Percentiles rank a stretch among this genome's conserved stretches.
Conservation (phyloP, 495 filamentous ascomycete species). For the Hapsidospora chrysogenum region DNA sequence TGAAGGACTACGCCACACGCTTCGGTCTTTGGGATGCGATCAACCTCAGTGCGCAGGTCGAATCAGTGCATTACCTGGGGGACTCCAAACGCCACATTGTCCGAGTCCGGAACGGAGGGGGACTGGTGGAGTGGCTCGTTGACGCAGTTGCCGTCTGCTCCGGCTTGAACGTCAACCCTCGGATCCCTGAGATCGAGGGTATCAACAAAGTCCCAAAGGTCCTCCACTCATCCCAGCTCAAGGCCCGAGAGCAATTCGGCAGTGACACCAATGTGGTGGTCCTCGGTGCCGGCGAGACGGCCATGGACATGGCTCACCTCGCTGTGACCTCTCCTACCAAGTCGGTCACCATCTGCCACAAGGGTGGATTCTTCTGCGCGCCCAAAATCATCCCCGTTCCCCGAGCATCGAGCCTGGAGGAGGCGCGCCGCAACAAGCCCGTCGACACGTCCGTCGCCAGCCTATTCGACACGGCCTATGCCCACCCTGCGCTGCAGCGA, state of each 20-base stretch:
- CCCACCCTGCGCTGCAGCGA: constrained; percentile 20
- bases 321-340: constrained; percentile 20
- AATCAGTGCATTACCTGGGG: too few species aligned
- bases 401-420: background rate
- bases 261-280: constrained; percentile 20
- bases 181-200: constrained; percentile 20
- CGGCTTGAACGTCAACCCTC: constrained; percentile 21
- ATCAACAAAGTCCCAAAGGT: constrained; percentile 18
- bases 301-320: constrained; percentile 22
- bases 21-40: constrained; percentile 22
- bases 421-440: constrained; percentile 15
- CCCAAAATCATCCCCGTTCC: constrained; percentile 14
- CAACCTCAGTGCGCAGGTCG: constrained; percentile 13
- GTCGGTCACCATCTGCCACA: constrained; percentile 21
- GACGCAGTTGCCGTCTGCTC: constrained; percentile 26
- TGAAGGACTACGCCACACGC: constrained; percentile 19
- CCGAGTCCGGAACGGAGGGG: too few species aligned
- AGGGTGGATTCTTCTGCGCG: constrained; percentile 21
- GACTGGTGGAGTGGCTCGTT: constrained; percentile 11
- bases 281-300: constrained; percentile 28
- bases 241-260: constrained; percentile 18
- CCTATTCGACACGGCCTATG: constrained; percentile 28
- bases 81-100: too few species aligned
- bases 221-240: constrained; percentile 26
- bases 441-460: constrained; percentile 21